Conservation (phyloP, 441 rosid genomes). For the Raphanus hybrid region DNA sequence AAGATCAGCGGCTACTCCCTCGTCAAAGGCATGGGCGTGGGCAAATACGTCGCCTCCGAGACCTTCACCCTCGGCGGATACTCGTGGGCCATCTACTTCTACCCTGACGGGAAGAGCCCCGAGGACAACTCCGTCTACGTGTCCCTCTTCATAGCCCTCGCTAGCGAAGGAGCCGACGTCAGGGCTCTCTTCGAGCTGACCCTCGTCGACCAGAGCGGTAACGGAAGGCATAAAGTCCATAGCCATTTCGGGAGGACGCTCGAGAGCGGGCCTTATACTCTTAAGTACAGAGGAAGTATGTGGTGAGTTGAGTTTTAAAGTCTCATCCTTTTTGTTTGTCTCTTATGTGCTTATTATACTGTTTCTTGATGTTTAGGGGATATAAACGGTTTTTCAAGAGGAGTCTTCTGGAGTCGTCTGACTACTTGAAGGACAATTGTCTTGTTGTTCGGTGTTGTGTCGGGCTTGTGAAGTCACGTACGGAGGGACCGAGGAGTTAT, state of each 20-base stretch:
- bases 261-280: constrained; percentile 62
- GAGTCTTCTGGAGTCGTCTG: neutral
- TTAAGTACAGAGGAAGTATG: constrained; percentile 78
- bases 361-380: neutral
- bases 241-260: constrained; percentile 2
- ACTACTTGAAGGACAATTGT: neutral
- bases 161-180: constrained; percentile 54
- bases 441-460: constrained; percentile 4
- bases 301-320: constrained; percentile 48
- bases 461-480: constrained; percentile 71
- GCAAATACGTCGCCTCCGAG: constrained; percentile 70
- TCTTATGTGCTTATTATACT: neutral
- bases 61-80: constrained; percentile 72
- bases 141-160: constrained; percentile 73
- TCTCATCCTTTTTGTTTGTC: too few relatives aligned
- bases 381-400: constrained; percentile 3
- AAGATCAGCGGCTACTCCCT: constrained; percentile 70
- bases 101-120: constrained; percentile 73
- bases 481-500: constrained; percentile 88
- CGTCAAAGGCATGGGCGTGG: constrained; percentile 66
- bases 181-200: neutral
- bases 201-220: neutral
- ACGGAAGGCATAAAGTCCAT: neutral
- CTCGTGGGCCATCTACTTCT: constrained; percentile 75
- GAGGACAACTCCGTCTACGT: constrained; percentile 74